Evolutionary conservation across 139 green algal genomes (phyloP).

Genomic region (Micractinium sp.): DNA sequence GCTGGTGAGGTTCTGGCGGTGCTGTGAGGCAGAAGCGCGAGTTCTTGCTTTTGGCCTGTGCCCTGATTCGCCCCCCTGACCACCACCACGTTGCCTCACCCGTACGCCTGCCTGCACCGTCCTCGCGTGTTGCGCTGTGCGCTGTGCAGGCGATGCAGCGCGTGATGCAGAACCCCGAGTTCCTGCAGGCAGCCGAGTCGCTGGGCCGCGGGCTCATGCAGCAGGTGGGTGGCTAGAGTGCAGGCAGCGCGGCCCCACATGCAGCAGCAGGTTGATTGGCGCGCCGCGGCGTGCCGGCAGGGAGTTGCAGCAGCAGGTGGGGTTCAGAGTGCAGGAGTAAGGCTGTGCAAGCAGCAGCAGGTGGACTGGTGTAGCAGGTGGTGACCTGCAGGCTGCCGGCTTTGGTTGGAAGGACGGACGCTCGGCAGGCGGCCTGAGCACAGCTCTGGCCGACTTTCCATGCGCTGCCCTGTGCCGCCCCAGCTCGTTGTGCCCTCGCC

Average conservation of each 20-base stretch:
- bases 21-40: no score
- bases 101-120: no score
- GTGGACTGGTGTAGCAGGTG: background rate
- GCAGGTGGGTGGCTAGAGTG: slow-evolving; percentile 3
- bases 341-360: background rate
- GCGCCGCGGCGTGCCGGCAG: no score
- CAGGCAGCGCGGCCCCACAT: background rate
- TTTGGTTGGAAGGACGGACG: no score
- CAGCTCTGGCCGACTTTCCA: no score
- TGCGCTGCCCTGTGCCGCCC: no score
- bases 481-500: background rate
- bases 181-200: slow-evolving; percentile 41
- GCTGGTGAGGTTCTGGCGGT: background rate
- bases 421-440: background rate
- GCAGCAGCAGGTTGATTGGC: background rate
- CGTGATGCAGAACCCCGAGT: slow-evolving; percentile 55
- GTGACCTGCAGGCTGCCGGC: no score
- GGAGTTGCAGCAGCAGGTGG: no score
- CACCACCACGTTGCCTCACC: no score
- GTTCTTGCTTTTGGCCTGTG: background rate
- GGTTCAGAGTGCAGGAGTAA: background rate
- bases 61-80: background rate
- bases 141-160: slow-evolving; percentile 43
- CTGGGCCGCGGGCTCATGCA: slow-evolving; percentile 43
- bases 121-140: no score